Evolutionary conservation across 352 stramenopile genomes (phyloP).

Genomic region (Phytophthora sansomeana): DNA sequence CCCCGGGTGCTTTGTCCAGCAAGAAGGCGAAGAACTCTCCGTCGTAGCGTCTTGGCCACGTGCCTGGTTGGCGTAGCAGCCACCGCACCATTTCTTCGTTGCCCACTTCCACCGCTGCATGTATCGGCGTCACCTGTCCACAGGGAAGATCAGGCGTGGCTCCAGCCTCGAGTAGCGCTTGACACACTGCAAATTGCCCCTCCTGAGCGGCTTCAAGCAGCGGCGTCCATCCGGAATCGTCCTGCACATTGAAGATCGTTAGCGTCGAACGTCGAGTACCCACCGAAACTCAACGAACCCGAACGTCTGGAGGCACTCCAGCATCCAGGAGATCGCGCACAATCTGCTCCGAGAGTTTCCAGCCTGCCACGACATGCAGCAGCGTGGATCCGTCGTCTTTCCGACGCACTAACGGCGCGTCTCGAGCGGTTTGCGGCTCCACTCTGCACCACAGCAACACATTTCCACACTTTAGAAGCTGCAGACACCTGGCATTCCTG

Average conservation of each 20-base stretch:
- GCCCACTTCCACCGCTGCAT: constrained; percentile 59
- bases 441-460: constrained; percentile 41
- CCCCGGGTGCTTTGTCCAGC: constrained; percentile 58
- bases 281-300: constrained; percentile 9
- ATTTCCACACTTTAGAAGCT: not conserved
- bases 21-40: constrained; percentile 59
- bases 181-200: constrained; percentile 58
- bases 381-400: constrained; percentile 59
- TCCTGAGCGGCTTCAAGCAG: constrained; percentile 70
- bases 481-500: not conserved
- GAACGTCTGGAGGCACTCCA: constrained; percentile 46
- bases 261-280: not conserved
- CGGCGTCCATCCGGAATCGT: constrained; percentile 64
- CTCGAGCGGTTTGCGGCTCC: constrained; percentile 45
- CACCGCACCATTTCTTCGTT: constrained; percentile 64
- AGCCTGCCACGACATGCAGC: constrained; percentile 62
- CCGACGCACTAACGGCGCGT: constrained; percentile 24
- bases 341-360: constrained; percentile 63
- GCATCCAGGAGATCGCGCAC: constrained; percentile 49
- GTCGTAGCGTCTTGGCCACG: constrained; percentile 44
- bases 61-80: constrained; percentile 50
- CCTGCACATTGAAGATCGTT: constrained; percentile 17
- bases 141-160: constrained; percentile 50
- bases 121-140: constrained; percentile 52
- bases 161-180: constrained; percentile 51